Evolutionary conservation across 2,329 filamentous ascomycete genomes (phyloP), one percentile per base, ranked within the genome.

Genomic region (Nigrospora sphaerica): DNA sequence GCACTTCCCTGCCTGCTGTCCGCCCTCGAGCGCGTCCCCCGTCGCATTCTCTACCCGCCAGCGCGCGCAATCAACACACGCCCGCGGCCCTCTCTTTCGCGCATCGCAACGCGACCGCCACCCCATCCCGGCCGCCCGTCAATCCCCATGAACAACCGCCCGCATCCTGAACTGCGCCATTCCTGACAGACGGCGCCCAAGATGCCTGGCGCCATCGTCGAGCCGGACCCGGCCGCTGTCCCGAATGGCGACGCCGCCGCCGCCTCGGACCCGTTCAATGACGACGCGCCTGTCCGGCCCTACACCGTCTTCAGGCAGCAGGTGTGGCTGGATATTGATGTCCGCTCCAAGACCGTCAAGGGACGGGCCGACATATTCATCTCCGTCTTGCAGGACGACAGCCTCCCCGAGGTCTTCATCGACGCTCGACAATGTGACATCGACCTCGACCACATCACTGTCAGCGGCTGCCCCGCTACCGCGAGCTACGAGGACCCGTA

Each of bases 251-350:
- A 55, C 32, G 49, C 53, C 32, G 50, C 47, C 48, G 55, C 59
- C 33, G 49, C 54, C 49, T 52, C 55, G 35, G 60, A 66, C 44
- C 58, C 56, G 49, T 61, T 65, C 43, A 32, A 59, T 52, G 57
- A 64, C 46, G 52, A 60, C 39, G 59, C 62, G 13, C 59, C 60
- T 28, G 57, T 58, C 34, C 65, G 66, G 35, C 60, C 62, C 39
- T 76, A 71, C 51, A 61, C 76, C 36, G 70, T 97, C 48, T 76
- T 88, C 46, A 85, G 90, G 67, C 92, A 97, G 68, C 87, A 88
- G 63, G 84, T 98, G 42, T 85, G 90, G 57, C 74, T 98, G 49
- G 91, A 97, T 58, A 75, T 98, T 61, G 87, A 95, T 68, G 95
- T 98, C 63, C 76, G 79, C 53, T 80, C 79, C 45, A 85, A 83